Percentiles rank a stretch among this genome's conserved stretches.
These are phyloP conservation scores for Globisporangium radiosum DNA, from an alignment of 352 stramenopile species.

Conservation along the genomic window DNA sequence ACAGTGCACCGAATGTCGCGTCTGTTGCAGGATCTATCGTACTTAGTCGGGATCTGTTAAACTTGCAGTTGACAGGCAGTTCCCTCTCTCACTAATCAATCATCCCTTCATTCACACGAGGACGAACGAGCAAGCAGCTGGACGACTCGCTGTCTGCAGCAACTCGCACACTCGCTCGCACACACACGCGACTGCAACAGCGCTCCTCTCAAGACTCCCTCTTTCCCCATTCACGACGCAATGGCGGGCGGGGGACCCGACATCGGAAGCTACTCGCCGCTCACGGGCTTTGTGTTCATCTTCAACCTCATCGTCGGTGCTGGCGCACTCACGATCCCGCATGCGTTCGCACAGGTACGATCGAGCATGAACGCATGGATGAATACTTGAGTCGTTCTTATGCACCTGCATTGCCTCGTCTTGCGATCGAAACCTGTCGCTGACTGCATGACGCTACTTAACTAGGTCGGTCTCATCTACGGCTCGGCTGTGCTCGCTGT, in stretches of 20 bases:
- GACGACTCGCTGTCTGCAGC: too few species aligned
- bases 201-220: neutral
- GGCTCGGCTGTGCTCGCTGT: constrained; percentile 46
- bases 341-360: constrained; percentile 73
- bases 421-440: neutral
- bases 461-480: constrained; percentile 68
- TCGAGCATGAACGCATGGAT: neutral
- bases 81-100: too few species aligned
- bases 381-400: neutral
- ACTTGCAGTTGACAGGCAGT: too few species aligned
- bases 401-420: neutral
- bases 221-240: neutral
- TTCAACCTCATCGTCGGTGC: constrained; percentile 88
- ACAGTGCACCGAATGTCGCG: too few species aligned
- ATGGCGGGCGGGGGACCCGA: constrained; percentile 47
- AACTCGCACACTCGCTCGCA: neutral
- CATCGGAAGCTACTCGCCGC: constrained; percentile 74
- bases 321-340: constrained; percentile 80
- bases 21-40: too few species aligned
- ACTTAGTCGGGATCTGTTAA: too few species aligned
- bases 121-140: too few species aligned
- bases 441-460: neutral
- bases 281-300: constrained; percentile 88
- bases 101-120: too few species aligned
- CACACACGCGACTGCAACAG: neutral